Base-by-base conservation (phyloP, 768 basidiomycete genomes). In the Boletus tylopilopsis region DNA sequence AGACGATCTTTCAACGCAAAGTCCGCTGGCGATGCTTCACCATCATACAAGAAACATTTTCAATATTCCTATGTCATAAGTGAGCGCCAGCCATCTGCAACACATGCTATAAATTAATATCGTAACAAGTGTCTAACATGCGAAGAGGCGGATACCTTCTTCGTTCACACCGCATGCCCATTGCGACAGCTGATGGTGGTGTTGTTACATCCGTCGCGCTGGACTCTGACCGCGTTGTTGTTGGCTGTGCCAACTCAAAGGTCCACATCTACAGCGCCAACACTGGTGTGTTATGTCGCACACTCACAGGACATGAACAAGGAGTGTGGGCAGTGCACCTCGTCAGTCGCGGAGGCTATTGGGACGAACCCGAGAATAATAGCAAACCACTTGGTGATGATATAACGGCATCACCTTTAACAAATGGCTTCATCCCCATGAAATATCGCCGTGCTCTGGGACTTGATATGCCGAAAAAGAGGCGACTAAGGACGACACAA, bases 311-410 rank as follows among this genome's bases (percentile, higher is more conserved):
- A 0, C 94, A 96, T 66, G 84, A 86, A 15, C 70, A 77, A 19
- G 94, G 94, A n/a, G 94, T 96, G 1, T 97, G 94, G 94, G 86
- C 88, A 13, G 81, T 96, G 13, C 81, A 84, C 46, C 76, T 97
- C 23, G 81, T 94, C 42, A 78, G 79, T 22, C 76, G 78, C 35
- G 84, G 85, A n/a, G 85, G 84, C 1, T 60, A 64, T 42, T 74
- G 68, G 68, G 61, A 66, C 25, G 59, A 54, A 41, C 43, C 44
- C 30, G 56, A 50, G 33, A 35, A 42, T 4, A 40, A 53, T 38
- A 48, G 33, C 33, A 50, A 54, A 22, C 42, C 29, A 16, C 15
- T 37, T 13, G 19, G 40, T 19, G 53, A 63, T 16, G 51, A 56
- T 4, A 39, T 49, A 38, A 36, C 30, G 6, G 8, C 37, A 12